A percentile compares a stretch with the other conserved stretches of the same genome.
These are phyloP conservation scores for Blastocystis sp. DNA, from an alignment of 352 stramenopile genomes.

Conservation along the genomic window DNA sequence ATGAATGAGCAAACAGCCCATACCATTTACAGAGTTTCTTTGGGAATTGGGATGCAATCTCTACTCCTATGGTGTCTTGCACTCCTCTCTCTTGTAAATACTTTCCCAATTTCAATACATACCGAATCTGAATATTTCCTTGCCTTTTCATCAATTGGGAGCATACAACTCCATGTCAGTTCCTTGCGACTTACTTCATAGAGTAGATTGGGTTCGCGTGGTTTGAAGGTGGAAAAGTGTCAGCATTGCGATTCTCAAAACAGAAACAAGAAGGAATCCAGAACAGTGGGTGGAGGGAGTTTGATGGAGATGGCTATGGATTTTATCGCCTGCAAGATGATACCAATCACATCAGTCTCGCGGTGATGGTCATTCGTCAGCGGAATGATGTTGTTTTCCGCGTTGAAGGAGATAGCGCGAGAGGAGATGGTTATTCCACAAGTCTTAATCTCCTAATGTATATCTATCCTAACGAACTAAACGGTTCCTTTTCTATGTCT, in stretches of 20 bases:
- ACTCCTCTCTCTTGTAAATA: not conserved
- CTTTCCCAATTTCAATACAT: not conserved
- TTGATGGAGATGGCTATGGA: slow-evolving; percentile 6
- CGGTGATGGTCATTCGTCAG: not conserved
- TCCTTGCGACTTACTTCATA: not conserved
- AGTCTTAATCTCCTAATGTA: not conserved
- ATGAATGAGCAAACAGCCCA: not conserved
- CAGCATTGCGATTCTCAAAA: slow-evolving; percentile 3
- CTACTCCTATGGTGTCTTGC: not conserved
- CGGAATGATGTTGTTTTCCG: not conserved
- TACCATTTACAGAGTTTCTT: not conserved
- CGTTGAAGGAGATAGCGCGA: not conserved
- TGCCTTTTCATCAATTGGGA: not conserved
- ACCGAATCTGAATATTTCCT: not conserved
- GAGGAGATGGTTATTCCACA: not conserved
- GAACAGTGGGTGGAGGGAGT: not conserved
- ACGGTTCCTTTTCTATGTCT: not conserved
- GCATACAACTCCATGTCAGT: not conserved
- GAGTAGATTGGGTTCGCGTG: slow-evolving; percentile 44
- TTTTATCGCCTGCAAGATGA: slow-evolving; percentile 4
- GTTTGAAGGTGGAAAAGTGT: not conserved
- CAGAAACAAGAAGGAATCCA: not conserved
- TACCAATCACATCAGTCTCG: not conserved
- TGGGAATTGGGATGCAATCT: not conserved
- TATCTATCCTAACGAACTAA: not conserved